Conservation (phyloP, 768 basidiomycete species). For the Tubosaeta sp. region DNA sequence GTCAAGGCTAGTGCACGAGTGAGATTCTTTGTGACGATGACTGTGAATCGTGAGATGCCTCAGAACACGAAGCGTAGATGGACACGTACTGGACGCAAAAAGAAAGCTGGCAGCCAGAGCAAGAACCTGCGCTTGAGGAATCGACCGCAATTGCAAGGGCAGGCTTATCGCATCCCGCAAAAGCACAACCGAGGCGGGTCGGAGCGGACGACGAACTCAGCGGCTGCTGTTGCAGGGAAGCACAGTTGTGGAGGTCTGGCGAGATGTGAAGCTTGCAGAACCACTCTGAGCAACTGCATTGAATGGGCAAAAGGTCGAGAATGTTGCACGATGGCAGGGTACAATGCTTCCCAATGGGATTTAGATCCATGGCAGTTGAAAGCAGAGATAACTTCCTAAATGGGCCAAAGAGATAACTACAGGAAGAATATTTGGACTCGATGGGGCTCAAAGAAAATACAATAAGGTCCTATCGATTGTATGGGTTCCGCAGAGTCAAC, state of each 20-base stretch:
- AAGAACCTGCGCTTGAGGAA: slow-evolving; percentile 30
- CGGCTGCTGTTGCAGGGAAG: slow-evolving; percentile 8
- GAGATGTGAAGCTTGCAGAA: slow-evolving; percentile 66
- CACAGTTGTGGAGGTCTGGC: slow-evolving; percentile 59
- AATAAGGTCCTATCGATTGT: slow-evolving; percentile 2
- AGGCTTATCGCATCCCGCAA: slow-evolving; percentile 49
- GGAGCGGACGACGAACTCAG: slow-evolving; percentile 6
- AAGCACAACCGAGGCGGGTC: slow-evolving; percentile 46
- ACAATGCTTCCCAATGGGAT: slow-evolving; percentile 63
- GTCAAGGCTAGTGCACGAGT: slow-evolving; percentile 43
- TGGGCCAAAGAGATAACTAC: too few species aligned
- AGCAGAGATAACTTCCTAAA: too few species aligned
- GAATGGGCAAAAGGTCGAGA: slow-evolving; percentile 75
- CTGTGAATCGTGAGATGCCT: slow-evolving; percentile 33
- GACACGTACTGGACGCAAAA: slow-evolving; percentile 61
- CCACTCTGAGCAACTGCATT: slow-evolving; percentile 52
- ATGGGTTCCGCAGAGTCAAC: slow-evolving; percentile 4
- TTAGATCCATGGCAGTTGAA: slow-evolving; percentile 35
- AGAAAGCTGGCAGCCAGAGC: slow-evolving; percentile 48
- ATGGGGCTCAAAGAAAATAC: slow-evolving; percentile 9
- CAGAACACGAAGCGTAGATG: neutral
- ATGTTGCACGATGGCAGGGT: slow-evolving; percentile 52
- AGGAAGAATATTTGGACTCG: neutral
- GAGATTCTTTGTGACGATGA: slow-evolving; percentile 64
- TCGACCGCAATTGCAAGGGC: slow-evolving; percentile 39